Evolutionary conservation across 1,284 basidiomycete species (phyloP).

Genomic region (Caloboletus firmus): DNA sequence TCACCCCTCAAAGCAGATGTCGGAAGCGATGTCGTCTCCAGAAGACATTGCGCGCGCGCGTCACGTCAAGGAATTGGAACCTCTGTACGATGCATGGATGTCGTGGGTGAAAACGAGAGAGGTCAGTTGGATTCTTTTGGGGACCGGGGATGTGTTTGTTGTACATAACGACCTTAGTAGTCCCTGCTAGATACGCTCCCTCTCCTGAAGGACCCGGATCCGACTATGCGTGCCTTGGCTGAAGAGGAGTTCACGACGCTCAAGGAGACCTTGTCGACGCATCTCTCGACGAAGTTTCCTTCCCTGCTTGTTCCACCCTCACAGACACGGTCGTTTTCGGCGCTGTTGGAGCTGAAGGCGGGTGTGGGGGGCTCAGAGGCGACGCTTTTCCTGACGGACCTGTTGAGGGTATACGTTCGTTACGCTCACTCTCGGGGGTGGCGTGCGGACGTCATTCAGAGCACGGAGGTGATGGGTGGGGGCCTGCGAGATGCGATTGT

Average conservation of each 20-base stretch:
- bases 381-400: conserved; percentile 76
- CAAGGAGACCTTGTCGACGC: conserved; percentile 45
- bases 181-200: conserved; percentile 60
- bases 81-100: conserved; percentile 51
- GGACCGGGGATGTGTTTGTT: neutral
- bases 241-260: conserved; percentile 49
- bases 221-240: conserved; percentile 75
- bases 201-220: conserved; percentile 76
- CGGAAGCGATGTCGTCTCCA: conserved; percentile 34
- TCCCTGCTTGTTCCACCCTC: conserved; percentile 72
- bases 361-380: conserved; percentile 84
- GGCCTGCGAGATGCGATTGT: conserved; percentile 85
- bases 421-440: conserved; percentile 56
- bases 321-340: conserved; percentile 63
- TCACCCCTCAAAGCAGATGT: conserved; percentile 28
- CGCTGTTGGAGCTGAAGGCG: conserved; percentile 87
- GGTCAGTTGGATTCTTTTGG: conserved; percentile 34
- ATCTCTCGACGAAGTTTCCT: neutral
- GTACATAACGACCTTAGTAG: conserved; percentile 44
- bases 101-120: conserved; percentile 45
- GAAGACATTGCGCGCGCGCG: conserved; percentile 47
- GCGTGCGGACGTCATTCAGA: conserved; percentile 51
- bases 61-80: conserved; percentile 52
- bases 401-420: conserved; percentile 83
- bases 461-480: conserved; percentile 55